phyloP scores from a whole-genome alignment of 352 stramenopile species.

The Blastocystis sp. region DNA sequence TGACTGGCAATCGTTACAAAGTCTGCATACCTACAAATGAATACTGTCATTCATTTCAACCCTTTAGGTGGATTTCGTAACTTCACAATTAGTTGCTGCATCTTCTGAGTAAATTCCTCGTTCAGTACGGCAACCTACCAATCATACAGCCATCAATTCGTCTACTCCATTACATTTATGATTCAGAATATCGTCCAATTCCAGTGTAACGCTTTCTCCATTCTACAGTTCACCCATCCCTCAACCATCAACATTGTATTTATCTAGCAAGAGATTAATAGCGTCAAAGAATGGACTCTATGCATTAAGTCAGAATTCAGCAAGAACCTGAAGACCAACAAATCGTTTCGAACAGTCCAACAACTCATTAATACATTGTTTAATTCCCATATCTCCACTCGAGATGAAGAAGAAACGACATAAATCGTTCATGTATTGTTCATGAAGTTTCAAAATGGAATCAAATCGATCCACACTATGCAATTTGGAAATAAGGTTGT shows the following conservation, averaged over 20 bases:
- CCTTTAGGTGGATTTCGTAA: conserved; percentile 41
- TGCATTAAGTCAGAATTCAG: neutral
- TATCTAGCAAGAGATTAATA: conserved; percentile 13
- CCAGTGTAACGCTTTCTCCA: conserved; percentile 5
- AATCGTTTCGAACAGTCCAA: neutral
- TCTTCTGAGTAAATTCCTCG: conserved; percentile 14
- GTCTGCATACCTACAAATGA: neutral
- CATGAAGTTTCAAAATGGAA: neutral
- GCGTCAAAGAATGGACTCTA: conserved; percentile 39
- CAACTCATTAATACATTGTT: neutral
- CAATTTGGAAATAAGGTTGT: neutral
- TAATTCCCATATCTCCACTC: neutral
- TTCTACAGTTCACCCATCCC: neutral
- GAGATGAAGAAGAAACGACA: neutral
- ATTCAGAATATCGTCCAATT: neutral
- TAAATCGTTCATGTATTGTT: neutral
- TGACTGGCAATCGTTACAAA: conserved; percentile 49
- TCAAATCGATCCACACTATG: conserved; percentile 17
- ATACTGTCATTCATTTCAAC: neutral
- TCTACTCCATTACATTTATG: neutral
- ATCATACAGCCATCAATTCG: neutral
- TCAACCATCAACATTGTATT: neutral
- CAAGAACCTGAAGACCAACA: conserved; percentile 4
- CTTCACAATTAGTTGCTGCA: conserved; percentile 33
- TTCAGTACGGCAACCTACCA: neutral